These are phyloP conservation scores for Naumovozyma dairenensis DNA, from an alignment of 805 yeast genomes.

Conservation along the genomic window DNA sequence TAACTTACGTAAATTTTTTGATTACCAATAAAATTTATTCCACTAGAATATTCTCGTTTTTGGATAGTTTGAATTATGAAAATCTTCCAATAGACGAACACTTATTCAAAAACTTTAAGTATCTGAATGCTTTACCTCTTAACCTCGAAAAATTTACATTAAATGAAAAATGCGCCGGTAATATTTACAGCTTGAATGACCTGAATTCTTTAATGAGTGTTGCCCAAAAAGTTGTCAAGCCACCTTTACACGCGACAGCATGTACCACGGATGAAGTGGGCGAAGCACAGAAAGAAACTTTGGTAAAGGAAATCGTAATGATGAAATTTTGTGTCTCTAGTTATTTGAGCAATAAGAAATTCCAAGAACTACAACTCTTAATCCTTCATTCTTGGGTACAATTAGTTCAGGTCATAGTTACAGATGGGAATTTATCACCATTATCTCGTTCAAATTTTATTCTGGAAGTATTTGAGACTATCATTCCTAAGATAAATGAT, in stretches of 20 bases:
- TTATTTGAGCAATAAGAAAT: constrained; percentile 37
- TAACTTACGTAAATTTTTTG: constrained; percentile 40
- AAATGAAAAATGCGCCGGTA: constrained; percentile 19
- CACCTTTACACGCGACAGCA: neutral
- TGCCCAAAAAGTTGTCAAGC: constrained; percentile 9
- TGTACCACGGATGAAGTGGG: neutral
- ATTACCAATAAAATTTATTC: constrained; percentile 48
- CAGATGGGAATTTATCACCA: constrained; percentile 44
- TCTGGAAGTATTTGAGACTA: constrained; percentile 62
- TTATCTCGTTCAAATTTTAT: constrained; percentile 50
- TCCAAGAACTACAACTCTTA: constrained; percentile 44
- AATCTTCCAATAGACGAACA: constrained; percentile 31
- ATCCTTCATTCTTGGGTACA: constrained; percentile 79
- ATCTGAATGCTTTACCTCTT: constrained; percentile 32
- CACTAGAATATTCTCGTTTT: constrained; percentile 55
- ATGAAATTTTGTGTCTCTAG: constrained; percentile 31
- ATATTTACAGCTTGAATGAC: constrained; percentile 36
- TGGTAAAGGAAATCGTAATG: constrained; percentile 7
- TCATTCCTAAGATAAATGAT: constrained; percentile 67
- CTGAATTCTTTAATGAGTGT: constrained; percentile 31
- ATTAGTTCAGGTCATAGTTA: constrained; percentile 60
- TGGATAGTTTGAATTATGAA: constrained; percentile 59
- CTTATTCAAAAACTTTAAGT: constrained; percentile 6
- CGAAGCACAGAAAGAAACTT: constrained; percentile 9
- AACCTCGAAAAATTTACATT: constrained; percentile 34